A percentile compares a stretch with the other conserved stretches of the same genome.
phyloP scores from a whole-genome alignment of 148 eudicot species.

The Polygonum aviculare region DNA sequence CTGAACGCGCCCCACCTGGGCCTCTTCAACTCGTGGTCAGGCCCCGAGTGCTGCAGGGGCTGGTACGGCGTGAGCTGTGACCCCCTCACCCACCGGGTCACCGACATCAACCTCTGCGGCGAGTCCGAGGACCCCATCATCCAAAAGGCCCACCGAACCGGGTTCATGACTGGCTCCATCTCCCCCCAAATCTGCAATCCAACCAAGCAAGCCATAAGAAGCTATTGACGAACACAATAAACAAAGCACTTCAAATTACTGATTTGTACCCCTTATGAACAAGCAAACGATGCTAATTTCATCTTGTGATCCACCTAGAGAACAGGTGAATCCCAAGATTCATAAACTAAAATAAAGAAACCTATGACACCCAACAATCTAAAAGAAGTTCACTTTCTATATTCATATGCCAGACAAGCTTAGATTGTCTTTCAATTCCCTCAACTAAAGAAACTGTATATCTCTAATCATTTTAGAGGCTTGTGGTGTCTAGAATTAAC shows the following conservation, averaged over 20 bases:
- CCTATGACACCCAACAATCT: neutral
- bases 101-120: slow-evolving; percentile 81
- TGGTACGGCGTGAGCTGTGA: slow-evolving; percentile 91
- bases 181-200: slow-evolving; percentile 57
- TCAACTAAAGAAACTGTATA: neutral
- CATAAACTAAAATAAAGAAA: neutral
- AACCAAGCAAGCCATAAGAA: too few relatives aligned
- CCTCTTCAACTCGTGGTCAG: slow-evolving; percentile 84
- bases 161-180: slow-evolving; percentile 76
- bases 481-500: neutral
- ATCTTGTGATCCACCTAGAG: neutral
- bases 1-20: slow-evolving; percentile 66
- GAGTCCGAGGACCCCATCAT: slow-evolving; percentile 77
- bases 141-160: slow-evolving; percentile 57
- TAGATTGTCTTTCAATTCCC: neutral
- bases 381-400: neutral
- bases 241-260: too few relatives aligned
- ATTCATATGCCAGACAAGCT: neutral
- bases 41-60: slow-evolving; percentile 55
- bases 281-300: neutral
- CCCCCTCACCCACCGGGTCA: slow-evolving; percentile 43
- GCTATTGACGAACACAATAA: too few relatives aligned
- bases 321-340: neutral
- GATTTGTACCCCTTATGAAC: neutral
- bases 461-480: neutral